Evolutionary conservation across 2,329 filamentous ascomycete species (phyloP).

Genomic region (Alternaria triticina): DNA sequence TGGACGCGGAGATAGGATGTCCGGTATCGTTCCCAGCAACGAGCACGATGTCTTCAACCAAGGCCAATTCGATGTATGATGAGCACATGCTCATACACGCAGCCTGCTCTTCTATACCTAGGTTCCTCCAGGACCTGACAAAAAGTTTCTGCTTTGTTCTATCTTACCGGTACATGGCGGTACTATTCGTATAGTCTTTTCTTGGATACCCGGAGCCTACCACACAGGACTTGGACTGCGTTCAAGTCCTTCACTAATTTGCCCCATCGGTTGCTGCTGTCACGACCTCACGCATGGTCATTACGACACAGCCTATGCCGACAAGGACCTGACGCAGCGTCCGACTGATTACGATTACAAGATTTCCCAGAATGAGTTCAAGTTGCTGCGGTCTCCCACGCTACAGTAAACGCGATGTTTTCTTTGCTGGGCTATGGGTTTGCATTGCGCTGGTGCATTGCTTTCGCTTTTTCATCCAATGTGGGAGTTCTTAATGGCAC

Average conservation of each 20-base stretch:
- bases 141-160: slow-evolving; percentile 42
- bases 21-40: slow-evolving; percentile 55
- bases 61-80: slow-evolving; percentile 47
- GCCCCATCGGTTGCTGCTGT: slow-evolving; percentile 11
- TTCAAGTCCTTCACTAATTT: slow-evolving; percentile 19
- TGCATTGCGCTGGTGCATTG: slow-evolving; percentile 46
- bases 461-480: slow-evolving; percentile 27
- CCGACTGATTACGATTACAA: slow-evolving; percentile 9
- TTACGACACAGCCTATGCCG: background rate
- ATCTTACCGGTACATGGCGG: slow-evolving; percentile 24
- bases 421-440: slow-evolving; percentile 27
- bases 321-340: slow-evolving; percentile 1
- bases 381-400: slow-evolving; percentile 7
- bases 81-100: slow-evolving; percentile 8
- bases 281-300: slow-evolving; percentile 5
- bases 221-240: slow-evolving; percentile 30
- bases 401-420: slow-evolving; percentile 21
- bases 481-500: slow-evolving; percentile 10
- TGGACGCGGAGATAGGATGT: slow-evolving; percentile 58
- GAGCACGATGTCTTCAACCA: slow-evolving; percentile 58
- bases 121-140: slow-evolving; percentile 23
- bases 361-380: slow-evolving; percentile 17
- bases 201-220: slow-evolving; percentile 40
- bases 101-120: slow-evolving; percentile 7
- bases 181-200: slow-evolving; percentile 28